Evolutionary conservation across 2,329 filamentous ascomycete genomes (phyloP).

Genomic region (Tothia fuscella): DNA sequence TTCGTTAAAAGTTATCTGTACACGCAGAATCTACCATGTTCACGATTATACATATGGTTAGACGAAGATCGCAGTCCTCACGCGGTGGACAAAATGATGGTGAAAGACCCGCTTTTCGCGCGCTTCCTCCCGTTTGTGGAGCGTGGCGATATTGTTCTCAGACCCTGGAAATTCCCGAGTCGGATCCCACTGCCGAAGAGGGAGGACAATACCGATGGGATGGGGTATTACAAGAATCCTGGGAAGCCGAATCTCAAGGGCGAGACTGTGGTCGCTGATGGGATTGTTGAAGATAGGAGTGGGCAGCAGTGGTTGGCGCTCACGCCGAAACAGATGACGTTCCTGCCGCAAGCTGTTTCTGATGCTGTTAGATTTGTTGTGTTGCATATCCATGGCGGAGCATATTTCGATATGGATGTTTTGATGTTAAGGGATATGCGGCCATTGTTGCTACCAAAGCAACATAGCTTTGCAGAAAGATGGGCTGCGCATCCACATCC

Average conservation of each 20-base stretch:
- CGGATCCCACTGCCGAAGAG: constrained; percentile 40
- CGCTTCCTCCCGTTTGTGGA: constrained; percentile 42
- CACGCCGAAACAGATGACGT: constrained; percentile 44
- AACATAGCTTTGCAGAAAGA: constrained; percentile 43
- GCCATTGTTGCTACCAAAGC: constrained; percentile 38
- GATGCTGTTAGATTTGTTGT: constrained; percentile 45
- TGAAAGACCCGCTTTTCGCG: constrained; percentile 38
- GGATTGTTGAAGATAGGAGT: constrained; percentile 36
- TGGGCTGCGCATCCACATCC: constrained; percentile 42
- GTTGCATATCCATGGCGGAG: constrained; percentile 41
- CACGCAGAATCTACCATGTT: constrained; percentile 45
- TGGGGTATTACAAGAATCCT: constrained; percentile 37
- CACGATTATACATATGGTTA: constrained; percentile 41
- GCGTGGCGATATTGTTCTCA: constrained; percentile 39
- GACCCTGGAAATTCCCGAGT: constrained; percentile 42
- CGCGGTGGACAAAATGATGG: constrained; percentile 40
- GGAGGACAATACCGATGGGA: constrained; percentile 35
- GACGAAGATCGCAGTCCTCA: constrained; percentile 40
- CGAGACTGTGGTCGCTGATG: constrained; percentile 36
- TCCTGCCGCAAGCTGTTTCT: constrained; percentile 45
- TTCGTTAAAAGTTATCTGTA: constrained; percentile 47
- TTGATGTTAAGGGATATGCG: constrained; percentile 43
- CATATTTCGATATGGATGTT: constrained; percentile 46
- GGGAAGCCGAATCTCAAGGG: constrained; percentile 32
- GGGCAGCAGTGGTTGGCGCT: constrained; percentile 43